These are phyloP conservation scores for Trichoderma parareesei DNA, from an alignment of 495 filamentous ascomycete genomes.

Conservation along the genomic window DNA sequence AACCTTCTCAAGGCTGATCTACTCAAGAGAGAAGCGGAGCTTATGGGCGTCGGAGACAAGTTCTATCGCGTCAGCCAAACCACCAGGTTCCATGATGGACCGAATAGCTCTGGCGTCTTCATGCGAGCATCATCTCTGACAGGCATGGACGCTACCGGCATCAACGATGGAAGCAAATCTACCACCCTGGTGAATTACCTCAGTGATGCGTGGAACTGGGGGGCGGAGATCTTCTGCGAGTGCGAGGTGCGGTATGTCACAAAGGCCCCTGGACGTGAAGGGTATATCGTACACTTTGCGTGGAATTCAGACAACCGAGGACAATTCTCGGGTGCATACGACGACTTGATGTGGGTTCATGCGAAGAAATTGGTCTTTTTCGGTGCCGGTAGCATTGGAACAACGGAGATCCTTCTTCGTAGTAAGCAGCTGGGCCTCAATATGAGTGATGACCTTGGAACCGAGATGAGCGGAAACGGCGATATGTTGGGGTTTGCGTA, in stretches of 20 bases:
- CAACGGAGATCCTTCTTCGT: no score
- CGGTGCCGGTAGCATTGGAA: no score
- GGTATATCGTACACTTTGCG: no score
- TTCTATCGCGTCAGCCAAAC: conserved; percentile 47
- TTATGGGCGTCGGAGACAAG: conserved; percentile 40
- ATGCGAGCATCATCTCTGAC: conserved; percentile 52
- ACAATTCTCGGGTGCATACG: no score
- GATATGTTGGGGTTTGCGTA: no score
- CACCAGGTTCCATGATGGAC: conserved; percentile 50
- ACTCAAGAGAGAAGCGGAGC: conserved; percentile 46
- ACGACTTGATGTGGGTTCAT: no score
- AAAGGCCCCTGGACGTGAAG: conserved; percentile 29
- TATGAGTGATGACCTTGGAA: no score
- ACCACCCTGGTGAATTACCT: conserved; percentile 58
- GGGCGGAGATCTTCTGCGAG: conserved; percentile 63
- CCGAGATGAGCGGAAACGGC: no score
- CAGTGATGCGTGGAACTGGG: conserved; percentile 65
- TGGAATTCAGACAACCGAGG: no score
- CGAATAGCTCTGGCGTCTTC: conserved; percentile 52
- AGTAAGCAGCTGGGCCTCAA: no score
- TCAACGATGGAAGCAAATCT: conserved; percentile 62
- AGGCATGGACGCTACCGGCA: conserved; percentile 53
- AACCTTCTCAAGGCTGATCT: conserved; percentile 15
- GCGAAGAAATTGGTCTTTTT: no score
- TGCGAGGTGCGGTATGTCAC: conserved; percentile 60